A percentile compares a stretch with the other conserved stretches of the same genome.
phyloP scores from a whole-genome alignment of 2,329 filamentous ascomycete species.

The Neopestalotiopsis rosae region DNA sequence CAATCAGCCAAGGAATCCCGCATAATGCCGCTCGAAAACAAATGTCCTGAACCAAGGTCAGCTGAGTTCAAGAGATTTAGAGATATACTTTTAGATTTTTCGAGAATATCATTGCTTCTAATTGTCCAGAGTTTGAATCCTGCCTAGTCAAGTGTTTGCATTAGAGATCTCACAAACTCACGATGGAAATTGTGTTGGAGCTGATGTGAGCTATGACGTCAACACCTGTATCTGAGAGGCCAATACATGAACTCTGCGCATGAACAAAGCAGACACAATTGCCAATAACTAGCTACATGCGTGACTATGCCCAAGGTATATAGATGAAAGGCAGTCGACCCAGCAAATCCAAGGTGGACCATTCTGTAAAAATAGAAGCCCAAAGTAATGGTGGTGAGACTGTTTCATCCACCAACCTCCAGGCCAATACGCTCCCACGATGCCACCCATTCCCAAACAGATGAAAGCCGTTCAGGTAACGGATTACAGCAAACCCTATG shows the following conservation, averaged over 20 bases:
- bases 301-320: not conserved
- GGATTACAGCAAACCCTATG: slow-evolving; percentile 59
- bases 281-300: not conserved
- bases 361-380: not conserved
- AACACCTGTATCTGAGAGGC: not conserved
- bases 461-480: slow-evolving; percentile 40
- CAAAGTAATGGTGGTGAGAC: not conserved
- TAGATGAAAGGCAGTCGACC: not conserved
- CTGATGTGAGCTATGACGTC: not conserved
- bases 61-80: not conserved
- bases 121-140: not conserved
- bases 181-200: not conserved
- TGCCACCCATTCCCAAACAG: slow-evolving; percentile 26
- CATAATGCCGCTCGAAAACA: not conserved
- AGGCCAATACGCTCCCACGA: not conserved
- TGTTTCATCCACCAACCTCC: slow-evolving; percentile 6
- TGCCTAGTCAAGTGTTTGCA: not conserved
- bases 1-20: not conserved
- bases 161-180: not conserved
- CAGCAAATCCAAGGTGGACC: not conserved
- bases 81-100: not conserved
- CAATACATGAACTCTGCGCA: not conserved
- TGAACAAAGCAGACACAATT: not conserved
- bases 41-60: not conserved
- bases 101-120: not conserved